Evolutionary conservation across 129 eudicot species (phyloP).

Genomic region (Flaveria linearis): DNA sequence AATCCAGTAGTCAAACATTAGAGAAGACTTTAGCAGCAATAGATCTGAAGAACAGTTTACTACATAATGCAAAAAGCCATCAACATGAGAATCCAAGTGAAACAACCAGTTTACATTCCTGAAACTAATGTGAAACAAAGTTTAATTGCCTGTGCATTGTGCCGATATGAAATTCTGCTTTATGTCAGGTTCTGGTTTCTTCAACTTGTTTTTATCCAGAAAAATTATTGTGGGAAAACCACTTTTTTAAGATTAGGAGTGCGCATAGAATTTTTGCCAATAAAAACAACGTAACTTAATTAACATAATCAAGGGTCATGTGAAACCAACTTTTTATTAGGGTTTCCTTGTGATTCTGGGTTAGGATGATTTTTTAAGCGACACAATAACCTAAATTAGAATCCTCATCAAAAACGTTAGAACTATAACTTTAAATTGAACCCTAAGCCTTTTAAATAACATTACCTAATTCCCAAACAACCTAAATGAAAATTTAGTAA

Average conservation of each 20-base stretch:
- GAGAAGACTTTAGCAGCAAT: not conserved
- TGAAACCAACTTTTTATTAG: not conserved
- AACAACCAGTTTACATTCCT: slow-evolving; percentile 6
- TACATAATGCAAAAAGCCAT: not conserved
- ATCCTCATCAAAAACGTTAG: not conserved
- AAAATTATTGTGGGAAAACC: not conserved
- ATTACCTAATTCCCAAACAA: not conserved
- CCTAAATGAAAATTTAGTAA: not conserved
- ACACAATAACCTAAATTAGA: not conserved
- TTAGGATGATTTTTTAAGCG: not conserved
- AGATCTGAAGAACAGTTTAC: not conserved
- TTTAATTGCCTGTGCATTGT: not conserved
- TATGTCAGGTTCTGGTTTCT: not conserved
- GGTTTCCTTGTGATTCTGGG: not conserved
- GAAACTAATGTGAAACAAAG: not conserved
- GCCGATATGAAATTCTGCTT: not conserved
- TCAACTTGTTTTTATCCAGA: not conserved
- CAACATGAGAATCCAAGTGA: not conserved
- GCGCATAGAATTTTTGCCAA: not conserved
- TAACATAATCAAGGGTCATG: not conserved
- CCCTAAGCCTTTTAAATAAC: no score
- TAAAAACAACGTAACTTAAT: not conserved
- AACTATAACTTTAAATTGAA: not conserved
- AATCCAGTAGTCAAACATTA: not conserved
- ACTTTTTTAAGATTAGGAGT: not conserved